Evolutionary conservation across 768 basidiomycete genomes (phyloP).

Genomic region (Brasilioporus rufonigricans): DNA sequence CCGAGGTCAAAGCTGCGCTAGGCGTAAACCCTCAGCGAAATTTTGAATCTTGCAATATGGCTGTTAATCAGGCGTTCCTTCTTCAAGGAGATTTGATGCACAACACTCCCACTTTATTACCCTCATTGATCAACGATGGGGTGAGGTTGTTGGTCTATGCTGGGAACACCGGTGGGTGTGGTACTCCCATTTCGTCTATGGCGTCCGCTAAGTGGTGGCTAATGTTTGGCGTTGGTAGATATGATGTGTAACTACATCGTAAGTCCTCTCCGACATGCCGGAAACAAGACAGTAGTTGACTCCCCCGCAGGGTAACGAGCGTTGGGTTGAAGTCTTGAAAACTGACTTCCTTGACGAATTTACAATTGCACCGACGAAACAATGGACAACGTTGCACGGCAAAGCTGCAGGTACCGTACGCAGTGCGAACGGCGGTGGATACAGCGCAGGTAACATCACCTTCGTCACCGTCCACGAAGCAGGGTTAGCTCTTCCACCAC

Average conservation of each 20-base stretch:
- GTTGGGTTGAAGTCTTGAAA: constrained; percentile 67
- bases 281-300: background rate
- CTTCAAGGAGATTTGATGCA: constrained; percentile 86
- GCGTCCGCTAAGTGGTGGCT: constrained; percentile 2
- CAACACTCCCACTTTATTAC: constrained; percentile 75
- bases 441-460: constrained; percentile 79
- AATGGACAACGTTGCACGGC: constrained; percentile 57
- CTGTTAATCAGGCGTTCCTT: constrained; percentile 78
- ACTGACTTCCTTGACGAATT: constrained; percentile 65
- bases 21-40: constrained; percentile 60
- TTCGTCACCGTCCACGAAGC: constrained; percentile 78
- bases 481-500: constrained; percentile 50
- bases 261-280: constrained; percentile 13
- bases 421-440: constrained; percentile 60
- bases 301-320: constrained; percentile 61
- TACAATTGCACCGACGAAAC: constrained; percentile 40
- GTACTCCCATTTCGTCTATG: background rate
- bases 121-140: constrained; percentile 78
- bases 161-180: constrained; percentile 67
- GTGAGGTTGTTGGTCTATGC: constrained; percentile 87
- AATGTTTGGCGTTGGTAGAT: constrained; percentile 41
- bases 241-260: constrained; percentile 88
- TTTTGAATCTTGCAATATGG: constrained; percentile 74
- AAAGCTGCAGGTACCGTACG: constrained; percentile 66
- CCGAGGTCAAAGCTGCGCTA: constrained; percentile 72